Evolutionary conservation across 1,284 basidiomycete genomes (phyloP).

Genomic region (Erythrobasidium hasegawianum): DNA sequence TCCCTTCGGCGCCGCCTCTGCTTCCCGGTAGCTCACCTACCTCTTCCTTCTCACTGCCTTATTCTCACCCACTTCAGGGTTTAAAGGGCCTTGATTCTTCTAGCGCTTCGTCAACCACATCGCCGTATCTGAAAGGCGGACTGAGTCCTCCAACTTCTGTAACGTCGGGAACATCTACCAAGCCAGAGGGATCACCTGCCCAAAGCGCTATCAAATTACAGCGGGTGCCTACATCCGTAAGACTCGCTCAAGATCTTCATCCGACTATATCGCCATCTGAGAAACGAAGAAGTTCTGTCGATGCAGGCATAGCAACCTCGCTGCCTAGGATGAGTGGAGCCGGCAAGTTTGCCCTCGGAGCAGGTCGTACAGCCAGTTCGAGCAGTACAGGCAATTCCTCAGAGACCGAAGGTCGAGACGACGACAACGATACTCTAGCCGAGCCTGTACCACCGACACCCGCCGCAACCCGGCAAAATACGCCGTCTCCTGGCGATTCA

Average conservation of each 20-base stretch:
- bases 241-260: conserved; percentile 53
- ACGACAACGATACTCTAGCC: background rate
- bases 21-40: background rate
- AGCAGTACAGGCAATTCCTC: conserved; percentile 3
- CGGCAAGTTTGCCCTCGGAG: background rate
- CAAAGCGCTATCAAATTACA: conserved; percentile 53
- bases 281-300: conserved; percentile 17
- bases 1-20: conserved; percentile 27
- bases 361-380: background rate
- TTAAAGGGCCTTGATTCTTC: too few relatives aligned
- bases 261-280: conserved; percentile 24
- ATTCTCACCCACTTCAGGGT: background rate
- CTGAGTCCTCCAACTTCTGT: conserved; percentile 13
- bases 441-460: conserved; percentile 17
- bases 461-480: conserved; percentile 22
- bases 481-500: conserved; percentile 15
- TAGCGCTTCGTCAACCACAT: background rate
- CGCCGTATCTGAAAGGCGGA: background rate
- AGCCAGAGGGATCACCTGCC: too few relatives aligned
- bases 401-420: conserved; percentile 17
- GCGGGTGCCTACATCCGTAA: conserved; percentile 55
- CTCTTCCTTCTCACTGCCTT: conserved; percentile 1
- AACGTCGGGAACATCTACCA: conserved; percentile 6
- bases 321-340: background rate
- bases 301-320: conserved; percentile 2